Evolutionary conservation across 129 eudicot genomes (phyloP).

Genomic region (Helianthus tuberosus): DNA sequence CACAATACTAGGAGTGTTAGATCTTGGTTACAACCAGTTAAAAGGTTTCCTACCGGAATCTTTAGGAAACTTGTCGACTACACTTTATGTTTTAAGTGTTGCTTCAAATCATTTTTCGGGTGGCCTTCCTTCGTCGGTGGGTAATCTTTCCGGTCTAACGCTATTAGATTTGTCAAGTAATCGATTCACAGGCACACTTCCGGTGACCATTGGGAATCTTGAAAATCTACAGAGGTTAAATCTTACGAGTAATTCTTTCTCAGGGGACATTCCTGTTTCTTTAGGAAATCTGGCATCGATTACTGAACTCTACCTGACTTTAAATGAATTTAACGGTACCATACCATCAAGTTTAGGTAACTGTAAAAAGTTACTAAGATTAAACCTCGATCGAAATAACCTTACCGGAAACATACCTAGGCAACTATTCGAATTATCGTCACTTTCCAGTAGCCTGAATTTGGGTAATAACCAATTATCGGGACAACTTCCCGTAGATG

Average conservation of each 20-base stretch:
- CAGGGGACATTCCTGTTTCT: constrained; percentile 30
- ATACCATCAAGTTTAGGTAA: constrained; percentile 40
- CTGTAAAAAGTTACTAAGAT: constrained; percentile 14
- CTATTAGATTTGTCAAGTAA: constrained; percentile 26
- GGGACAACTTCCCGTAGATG: constrained; percentile 35
- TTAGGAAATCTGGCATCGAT: constrained; percentile 32
- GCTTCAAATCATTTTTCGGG: constrained; percentile 25
- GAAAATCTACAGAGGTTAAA: constrained; percentile 11
- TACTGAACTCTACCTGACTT: constrained; percentile 16
- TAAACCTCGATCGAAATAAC: constrained; percentile 31
- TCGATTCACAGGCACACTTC: constrained; percentile 25
- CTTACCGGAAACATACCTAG: constrained; percentile 45
- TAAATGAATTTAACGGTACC: constrained; percentile 22
- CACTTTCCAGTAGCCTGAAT: constrained; percentile 30
- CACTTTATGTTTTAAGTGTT: constrained; percentile 8
- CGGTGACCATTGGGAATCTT: constrained; percentile 33
- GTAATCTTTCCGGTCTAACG: constrained; percentile 27
- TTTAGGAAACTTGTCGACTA: constrained; percentile 30
- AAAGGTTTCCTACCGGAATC: constrained; percentile 31
- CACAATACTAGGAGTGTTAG: constrained; percentile 15
- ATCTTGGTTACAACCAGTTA: constrained; percentile 25
- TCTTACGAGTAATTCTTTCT: constrained; percentile 16
- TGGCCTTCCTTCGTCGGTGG: constrained; percentile 29
- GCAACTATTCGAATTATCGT: constrained; percentile 16
- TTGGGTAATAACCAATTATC: constrained; percentile 38